Conservation (phyloP, 176 grass and related monocot species). For the Eremochloa ophiuroides region DNA sequence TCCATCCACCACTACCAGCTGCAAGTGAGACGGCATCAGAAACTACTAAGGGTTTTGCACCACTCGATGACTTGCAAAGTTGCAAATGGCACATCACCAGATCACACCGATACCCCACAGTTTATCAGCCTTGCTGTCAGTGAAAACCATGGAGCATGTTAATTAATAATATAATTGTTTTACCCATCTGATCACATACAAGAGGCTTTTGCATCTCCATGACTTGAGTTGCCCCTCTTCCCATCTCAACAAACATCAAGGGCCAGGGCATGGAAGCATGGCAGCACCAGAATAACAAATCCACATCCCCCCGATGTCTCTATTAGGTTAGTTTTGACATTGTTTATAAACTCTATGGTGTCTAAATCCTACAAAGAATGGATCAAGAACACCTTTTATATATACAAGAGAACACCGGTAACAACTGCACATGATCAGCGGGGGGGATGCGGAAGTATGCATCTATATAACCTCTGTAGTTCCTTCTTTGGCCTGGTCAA, state of each 20-base stretch:
- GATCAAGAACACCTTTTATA: slow-evolving; percentile 78
- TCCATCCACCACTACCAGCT: background rate
- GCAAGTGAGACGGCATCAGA: background rate
- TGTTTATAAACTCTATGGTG: slow-evolving; percentile 53
- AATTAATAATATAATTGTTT: slow-evolving; percentile 28
- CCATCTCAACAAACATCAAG: slow-evolving; percentile 36
- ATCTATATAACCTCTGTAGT: slow-evolving; percentile 42
- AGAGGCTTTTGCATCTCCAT: slow-evolving; percentile 6
- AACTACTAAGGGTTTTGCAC: background rate
- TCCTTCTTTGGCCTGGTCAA: slow-evolving; percentile 61
- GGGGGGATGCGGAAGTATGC: slow-evolving; percentile 39
- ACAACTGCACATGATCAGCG: slow-evolving; percentile 53
- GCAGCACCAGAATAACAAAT: slow-evolving; percentile 19
- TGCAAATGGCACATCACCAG: background rate
- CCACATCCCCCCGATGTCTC: slow-evolving; percentile 18
- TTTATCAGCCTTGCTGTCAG: slow-evolving; percentile 16
- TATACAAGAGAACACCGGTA: slow-evolving; percentile 57
- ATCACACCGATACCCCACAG: background rate
- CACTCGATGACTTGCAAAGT: background rate
- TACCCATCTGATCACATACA: slow-evolving; percentile 21
- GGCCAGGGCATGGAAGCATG: slow-evolving; percentile 5
- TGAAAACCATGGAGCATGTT: slow-evolving; percentile 25
- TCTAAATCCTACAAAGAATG: slow-evolving; percentile 89
- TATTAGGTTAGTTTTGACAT: slow-evolving; percentile 40
- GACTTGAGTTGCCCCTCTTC: background rate